Conservation (phyloP, 495 filamentous ascomycete species). For the Hyaloscypha variabilis region DNA sequence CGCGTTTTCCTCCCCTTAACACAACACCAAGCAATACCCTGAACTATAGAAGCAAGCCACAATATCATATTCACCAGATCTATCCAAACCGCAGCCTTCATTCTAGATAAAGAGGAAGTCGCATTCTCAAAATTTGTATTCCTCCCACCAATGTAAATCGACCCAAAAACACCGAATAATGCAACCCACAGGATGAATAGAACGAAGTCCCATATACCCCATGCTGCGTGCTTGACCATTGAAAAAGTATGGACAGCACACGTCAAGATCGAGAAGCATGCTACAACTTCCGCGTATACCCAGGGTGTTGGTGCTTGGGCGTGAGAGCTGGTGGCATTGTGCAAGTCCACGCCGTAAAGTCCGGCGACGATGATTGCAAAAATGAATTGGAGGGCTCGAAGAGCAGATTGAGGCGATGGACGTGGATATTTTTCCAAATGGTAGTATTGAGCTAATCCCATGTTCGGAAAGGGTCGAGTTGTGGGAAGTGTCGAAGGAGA, state of each 20-base stretch:
- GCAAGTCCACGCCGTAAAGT: constrained; percentile 39
- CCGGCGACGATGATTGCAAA: constrained; percentile 37
- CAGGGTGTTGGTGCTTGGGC: constrained; percentile 32
- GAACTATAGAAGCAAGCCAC: too few relatives aligned
- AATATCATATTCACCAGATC: too few relatives aligned
- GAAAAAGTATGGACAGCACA: constrained; percentile 38
- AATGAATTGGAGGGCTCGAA: constrained; percentile 34
- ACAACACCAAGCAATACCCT: too few relatives aligned
- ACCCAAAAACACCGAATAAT: constrained; percentile 71
- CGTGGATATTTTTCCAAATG: too few relatives aligned
- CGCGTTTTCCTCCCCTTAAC: too few relatives aligned
- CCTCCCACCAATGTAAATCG: constrained; percentile 59
- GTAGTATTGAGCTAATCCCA: too few relatives aligned
- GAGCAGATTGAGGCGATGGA: background rate
- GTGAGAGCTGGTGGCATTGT: constrained; percentile 22
- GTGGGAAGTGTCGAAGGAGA: too few relatives aligned
- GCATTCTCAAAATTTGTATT: background rate
- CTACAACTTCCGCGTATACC: constrained; percentile 38
- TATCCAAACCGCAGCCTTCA: too few relatives aligned
- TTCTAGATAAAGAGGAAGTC: too few relatives aligned
- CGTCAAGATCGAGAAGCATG: constrained; percentile 35
- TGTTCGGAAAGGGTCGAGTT: too few relatives aligned
- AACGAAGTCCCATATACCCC: constrained; percentile 37
- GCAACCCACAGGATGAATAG: constrained; percentile 61
- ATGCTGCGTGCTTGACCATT: constrained; percentile 29